These are phyloP conservation scores for Saccharomycopsis sp. DNA, from an alignment of 805 yeast genomes.

Conservation along the genomic window DNA sequence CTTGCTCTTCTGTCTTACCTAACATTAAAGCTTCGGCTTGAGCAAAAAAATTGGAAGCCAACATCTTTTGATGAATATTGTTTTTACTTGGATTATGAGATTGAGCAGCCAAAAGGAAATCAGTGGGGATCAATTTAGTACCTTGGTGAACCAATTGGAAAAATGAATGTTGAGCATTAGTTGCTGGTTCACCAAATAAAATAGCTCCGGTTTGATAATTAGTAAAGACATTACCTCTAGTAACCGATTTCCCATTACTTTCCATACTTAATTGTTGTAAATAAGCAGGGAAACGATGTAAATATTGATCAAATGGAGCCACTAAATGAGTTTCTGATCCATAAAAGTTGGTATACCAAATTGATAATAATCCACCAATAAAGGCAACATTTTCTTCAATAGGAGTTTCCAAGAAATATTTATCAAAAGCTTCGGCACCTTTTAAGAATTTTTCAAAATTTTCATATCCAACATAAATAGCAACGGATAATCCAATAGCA, in stretches of 20 bases:
- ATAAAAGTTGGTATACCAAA: slow-evolving; percentile 98
- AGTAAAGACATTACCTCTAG: slow-evolving; percentile 84
- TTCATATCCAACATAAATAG: slow-evolving; percentile 90
- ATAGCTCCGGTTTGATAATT: slow-evolving; percentile 94
- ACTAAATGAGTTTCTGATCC: slow-evolving; percentile 98
- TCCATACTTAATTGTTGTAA: slow-evolving; percentile 98
- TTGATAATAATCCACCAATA: slow-evolving; percentile 85
- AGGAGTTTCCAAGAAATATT: slow-evolving; percentile 78
- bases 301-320: slow-evolving; percentile 97
- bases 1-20: slow-evolving; percentile 81
- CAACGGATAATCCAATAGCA: slow-evolving; percentile 93
- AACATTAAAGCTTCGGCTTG: slow-evolving; percentile 97
- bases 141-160: slow-evolving; percentile 99
- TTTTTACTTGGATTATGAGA: slow-evolving; percentile 95
- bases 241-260: slow-evolving; percentile 96
- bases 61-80: slow-evolving; percentile 93
- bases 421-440: slow-evolving; percentile 97
- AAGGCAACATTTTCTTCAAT: slow-evolving; percentile 87
- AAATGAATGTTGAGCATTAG: slow-evolving; percentile 98
- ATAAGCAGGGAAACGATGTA: slow-evolving; percentile 99
- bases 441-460: slow-evolving; percentile 84
- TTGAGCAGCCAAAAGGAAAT: slow-evolving; percentile 93
- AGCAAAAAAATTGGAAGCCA: slow-evolving; percentile 98
- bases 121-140: slow-evolving; percentile 93
- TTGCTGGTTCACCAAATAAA: slow-evolving; percentile 96